These are phyloP conservation scores for Rosa lucieae DNA, from an alignment of 306 rosid species.

Conservation along the genomic window DNA sequence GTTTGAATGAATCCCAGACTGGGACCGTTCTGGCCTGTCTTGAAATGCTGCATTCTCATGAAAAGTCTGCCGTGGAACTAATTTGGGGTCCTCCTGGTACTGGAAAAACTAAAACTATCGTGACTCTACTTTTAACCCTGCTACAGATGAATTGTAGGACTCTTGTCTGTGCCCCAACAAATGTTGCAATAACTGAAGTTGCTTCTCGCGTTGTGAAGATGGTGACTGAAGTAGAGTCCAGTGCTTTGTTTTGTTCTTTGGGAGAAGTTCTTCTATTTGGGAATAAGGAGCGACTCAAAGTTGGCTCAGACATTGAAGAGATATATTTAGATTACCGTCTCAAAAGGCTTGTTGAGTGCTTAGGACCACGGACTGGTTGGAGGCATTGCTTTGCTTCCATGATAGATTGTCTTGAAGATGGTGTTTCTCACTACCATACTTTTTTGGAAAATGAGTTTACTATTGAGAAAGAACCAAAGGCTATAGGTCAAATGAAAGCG, in stretches of 20 bases:
- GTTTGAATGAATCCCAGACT: conserved; percentile 53
- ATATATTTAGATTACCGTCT: conserved; percentile 65
- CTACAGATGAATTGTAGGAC: conserved; percentile 39
- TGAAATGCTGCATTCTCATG: conserved; percentile 26
- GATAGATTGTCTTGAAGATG: conserved; percentile 54
- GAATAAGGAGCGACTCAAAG: conserved; percentile 56
- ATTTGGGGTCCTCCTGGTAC: conserved; percentile 90
- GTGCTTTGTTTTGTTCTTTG: conserved; percentile 34
- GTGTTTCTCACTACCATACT: conserved; percentile 51
- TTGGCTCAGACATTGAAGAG: conserved; percentile 46
- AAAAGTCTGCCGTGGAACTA: conserved; percentile 47
- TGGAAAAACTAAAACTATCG: conserved; percentile 63
- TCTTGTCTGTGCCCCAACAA: conserved; percentile 72
- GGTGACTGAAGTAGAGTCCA: conserved; percentile 22
- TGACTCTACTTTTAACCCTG: conserved; percentile 44
- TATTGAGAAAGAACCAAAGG: conserved; percentile 16
- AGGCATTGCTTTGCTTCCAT: conserved; percentile 46
- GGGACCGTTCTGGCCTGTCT: conserved; percentile 52
- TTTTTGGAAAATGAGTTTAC: conserved; percentile 42
- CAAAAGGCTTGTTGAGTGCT: conserved; percentile 41
- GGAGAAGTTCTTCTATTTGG: conserved; percentile 73
- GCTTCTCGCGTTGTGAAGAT: conserved; percentile 27
- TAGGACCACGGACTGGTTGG: conserved; percentile 50
- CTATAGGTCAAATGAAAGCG: background rate
- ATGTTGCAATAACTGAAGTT: conserved; percentile 65